Base-by-base conservation (phyloP, 2,329 filamentous ascomycete genomes). In the Aspergillus felis region DNA sequence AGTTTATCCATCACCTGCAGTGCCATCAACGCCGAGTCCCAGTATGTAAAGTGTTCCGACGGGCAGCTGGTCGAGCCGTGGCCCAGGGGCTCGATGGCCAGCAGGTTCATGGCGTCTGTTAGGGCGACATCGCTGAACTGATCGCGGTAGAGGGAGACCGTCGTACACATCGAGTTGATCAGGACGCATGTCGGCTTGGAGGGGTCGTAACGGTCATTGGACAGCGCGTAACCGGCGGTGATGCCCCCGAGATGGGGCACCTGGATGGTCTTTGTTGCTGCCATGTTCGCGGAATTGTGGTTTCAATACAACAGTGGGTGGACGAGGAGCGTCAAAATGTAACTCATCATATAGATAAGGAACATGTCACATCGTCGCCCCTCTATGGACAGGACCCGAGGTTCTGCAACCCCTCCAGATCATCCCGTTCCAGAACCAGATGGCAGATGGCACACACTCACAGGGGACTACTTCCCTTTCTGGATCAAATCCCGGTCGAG, bases 51-150 rank as follows among this genome's bases (percentile, higher is more conserved):
- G 50, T 81, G 73, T 57, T 80, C 75, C 3, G 66, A 61, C 24
- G 71, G 68, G 5, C 75, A 75, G 9, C 76, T 69, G 4, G 81
- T 83, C 56, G 77, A 67, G 3, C 81, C 81, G 64, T 84, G 81
- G 24, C 81, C 82, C 10, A 83, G 74, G 4, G 78, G 74, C 65
- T 84, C 81, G 57, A 84, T 81, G 14, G 81, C 78, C n/a, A 84
- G 60, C 6, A 84, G 69, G 58, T 83, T 83, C 67, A 79, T 74
- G 2, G 65, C 63, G 4, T 69, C 67, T 0, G 68, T 74, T 9
- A 80, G 61, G 3, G 64, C 54, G 12, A 63, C 47, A 53, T 75
- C 71, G n/a, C 66, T 62, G 56, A 74, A 79, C 57, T 80, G 78
- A 10, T 65, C 56, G 1, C 63, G 61, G 65, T 77, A 81, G 0